Evolutionary conservation across 441 rosid genomes (phyloP).

Genomic region (Pelargonium australe): DNA sequence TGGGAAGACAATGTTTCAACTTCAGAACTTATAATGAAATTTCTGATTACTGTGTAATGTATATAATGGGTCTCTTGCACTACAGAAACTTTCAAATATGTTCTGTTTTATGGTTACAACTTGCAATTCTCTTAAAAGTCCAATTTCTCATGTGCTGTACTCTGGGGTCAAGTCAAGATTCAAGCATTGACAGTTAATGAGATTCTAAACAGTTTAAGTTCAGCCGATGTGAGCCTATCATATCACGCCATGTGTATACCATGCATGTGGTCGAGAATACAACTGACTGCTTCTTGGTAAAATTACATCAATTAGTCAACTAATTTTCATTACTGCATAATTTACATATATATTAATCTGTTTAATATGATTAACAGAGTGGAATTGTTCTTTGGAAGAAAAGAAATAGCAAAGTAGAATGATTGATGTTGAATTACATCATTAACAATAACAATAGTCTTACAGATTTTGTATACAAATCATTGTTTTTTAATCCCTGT

Average conservation of each 20-base stretch:
- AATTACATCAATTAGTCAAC: background rate
- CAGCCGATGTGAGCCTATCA: background rate
- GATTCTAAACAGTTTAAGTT: background rate
- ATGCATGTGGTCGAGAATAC: too few species aligned
- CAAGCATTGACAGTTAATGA: background rate
- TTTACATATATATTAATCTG: background rate
- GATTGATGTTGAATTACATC: too few species aligned
- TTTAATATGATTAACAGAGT: background rate
- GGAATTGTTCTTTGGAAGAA: too few species aligned
- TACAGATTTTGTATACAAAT: too few species aligned
- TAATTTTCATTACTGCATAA: background rate
- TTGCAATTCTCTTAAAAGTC: too few species aligned
- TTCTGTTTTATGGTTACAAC: too few species aligned
- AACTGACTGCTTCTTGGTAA: too few species aligned
- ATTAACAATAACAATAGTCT: too few species aligned
- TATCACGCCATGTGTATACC: background rate
- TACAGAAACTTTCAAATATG: background rate
- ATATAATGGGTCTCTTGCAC: background rate
- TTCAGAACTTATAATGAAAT: background rate
- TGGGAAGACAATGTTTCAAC: background rate
- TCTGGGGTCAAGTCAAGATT: background rate
- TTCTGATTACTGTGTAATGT: background rate
- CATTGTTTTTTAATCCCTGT: too few species aligned
- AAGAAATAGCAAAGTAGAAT: too few species aligned
- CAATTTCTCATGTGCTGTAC: too few species aligned